A percentile compares a stretch with the other conserved stretches of the same genome.
Conservation (phyloP, 2,329 filamentous ascomycete genomes). For the Apiospora kogelbergensis region DNA sequence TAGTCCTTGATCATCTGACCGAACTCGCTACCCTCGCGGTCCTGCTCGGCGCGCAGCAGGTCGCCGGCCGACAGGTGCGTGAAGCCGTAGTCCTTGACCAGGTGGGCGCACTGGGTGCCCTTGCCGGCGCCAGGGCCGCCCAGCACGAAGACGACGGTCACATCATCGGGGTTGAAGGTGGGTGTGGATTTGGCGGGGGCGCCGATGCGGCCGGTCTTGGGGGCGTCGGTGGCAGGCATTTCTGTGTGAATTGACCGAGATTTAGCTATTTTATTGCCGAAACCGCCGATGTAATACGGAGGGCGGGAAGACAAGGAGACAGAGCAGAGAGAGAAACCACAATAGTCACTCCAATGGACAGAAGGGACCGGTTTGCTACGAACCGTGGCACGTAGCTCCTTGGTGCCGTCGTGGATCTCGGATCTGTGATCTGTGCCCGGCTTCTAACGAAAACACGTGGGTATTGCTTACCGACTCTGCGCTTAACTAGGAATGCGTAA, state of each 20-base stretch:
- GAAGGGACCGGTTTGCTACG: neutral
- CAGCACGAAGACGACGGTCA: slow-evolving; percentile 95
- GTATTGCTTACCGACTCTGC: slow-evolving; percentile 44
- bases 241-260: slow-evolving; percentile 25
- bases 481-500: slow-evolving; percentile 51
- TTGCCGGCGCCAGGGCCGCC: slow-evolving; percentile 95
- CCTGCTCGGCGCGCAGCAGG: slow-evolving; percentile 88
- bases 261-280: slow-evolving; percentile 7
- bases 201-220: slow-evolving; percentile 39
- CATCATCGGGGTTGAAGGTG: slow-evolving; percentile 71
- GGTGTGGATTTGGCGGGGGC: slow-evolving; percentile 59
- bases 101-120: slow-evolving; percentile 88
- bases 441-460: neutral
- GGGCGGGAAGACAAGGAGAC: neutral
- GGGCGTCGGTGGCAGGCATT: slow-evolving; percentile 39
- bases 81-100: slow-evolving; percentile 88
- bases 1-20: slow-evolving; percentile 89
- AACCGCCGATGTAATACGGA: neutral
- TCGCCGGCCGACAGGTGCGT: slow-evolving; percentile 92
- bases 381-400: neutral
- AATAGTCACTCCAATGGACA: neutral
- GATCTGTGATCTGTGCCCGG: neutral
- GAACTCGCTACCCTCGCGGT: slow-evolving; percentile 82
- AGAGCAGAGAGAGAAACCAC: neutral
- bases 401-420: neutral